These are phyloP conservation scores for Musa balbisiana DNA, from an alignment of 202 grass and related monocot genomes.

Conservation along the genomic window DNA sequence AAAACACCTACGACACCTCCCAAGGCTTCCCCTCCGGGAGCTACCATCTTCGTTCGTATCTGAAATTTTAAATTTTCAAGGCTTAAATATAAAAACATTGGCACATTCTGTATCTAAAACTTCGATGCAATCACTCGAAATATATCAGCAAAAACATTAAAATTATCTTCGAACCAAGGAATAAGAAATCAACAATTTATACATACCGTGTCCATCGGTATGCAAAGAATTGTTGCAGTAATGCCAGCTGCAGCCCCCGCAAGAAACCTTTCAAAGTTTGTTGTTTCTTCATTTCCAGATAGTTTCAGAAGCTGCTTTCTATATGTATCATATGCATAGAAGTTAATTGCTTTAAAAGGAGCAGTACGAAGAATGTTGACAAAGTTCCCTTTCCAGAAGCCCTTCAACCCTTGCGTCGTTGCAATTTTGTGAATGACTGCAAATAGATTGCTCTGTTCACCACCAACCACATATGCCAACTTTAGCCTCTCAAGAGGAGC, in stretches of 20 bases:
- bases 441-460: conserved; percentile 82
- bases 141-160: not conserved
- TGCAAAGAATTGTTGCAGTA: conserved; percentile 75
- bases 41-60: conserved; percentile 99
- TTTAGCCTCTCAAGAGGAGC: conserved; percentile 96
- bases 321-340: conserved; percentile 95
- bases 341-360: conserved; percentile 94
- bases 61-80: conserved; percentile 39
- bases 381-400: conserved; percentile 96
- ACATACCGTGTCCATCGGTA: conserved; percentile 98
- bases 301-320: conserved; percentile 75
- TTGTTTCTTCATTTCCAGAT: conserved; percentile 90
- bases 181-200: not conserved
- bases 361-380: conserved; percentile 97
- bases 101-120: too few relatives aligned
- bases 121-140: not conserved
- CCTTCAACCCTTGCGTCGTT: conserved; percentile 70
- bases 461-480: conserved; percentile 91
- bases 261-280: conserved; percentile 93
- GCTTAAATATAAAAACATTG: not conserved
- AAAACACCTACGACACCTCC: conserved; percentile 83
- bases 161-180: too few relatives aligned
- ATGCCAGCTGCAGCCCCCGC: conserved; percentile 80
- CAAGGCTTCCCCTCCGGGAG: conserved; percentile 88
- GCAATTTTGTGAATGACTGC: conserved; percentile 72